phyloP scores from a whole-genome alignment of 2,329 filamentous ascomycete species.

The Sclerotinia trifoliorum region DNA sequence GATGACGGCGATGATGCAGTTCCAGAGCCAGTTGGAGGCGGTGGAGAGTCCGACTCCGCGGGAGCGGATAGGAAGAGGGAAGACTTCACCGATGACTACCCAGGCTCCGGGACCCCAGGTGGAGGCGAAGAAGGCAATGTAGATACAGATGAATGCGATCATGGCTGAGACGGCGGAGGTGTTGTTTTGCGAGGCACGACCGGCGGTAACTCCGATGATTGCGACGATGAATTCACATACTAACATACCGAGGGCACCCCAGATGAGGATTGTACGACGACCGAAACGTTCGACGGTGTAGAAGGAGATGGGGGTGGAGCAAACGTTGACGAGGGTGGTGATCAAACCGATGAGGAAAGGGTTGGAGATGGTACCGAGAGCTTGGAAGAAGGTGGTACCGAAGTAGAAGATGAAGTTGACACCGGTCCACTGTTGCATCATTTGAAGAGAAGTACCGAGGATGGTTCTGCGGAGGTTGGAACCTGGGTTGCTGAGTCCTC shows the following conservation, averaged over 20 bases:
- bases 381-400: conserved; percentile 80
- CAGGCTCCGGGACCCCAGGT: conserved; percentile 80
- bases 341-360: conserved; percentile 81
- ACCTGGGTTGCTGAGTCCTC: conserved; percentile 60
- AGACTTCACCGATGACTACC: conserved; percentile 87
- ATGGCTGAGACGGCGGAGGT: conserved; percentile 59
- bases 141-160: conserved; percentile 84
- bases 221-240: conserved; percentile 83
- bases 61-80: conserved; percentile 83
- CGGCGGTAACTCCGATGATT: conserved; percentile 66
- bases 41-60: conserved; percentile 85
- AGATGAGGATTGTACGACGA: conserved; percentile 75
- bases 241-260: conserved; percentile 78
- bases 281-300: conserved; percentile 80
- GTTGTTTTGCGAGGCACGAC: conserved; percentile 55
- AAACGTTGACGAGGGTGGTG: conserved; percentile 85
- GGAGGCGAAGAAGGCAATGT: conserved; percentile 88
- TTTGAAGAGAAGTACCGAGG: conserved; percentile 70
- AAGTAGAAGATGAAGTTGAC: conserved; percentile 94
- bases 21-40: conserved; percentile 88
- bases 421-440: conserved; percentile 75
- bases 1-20: conserved; percentile 70
- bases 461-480: conserved; percentile 70
- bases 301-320: conserved; percentile 83
- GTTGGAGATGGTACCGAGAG: conserved; percentile 72